Conservation (phyloP, 345 rosid species). For the Populus davidiana region DNA sequence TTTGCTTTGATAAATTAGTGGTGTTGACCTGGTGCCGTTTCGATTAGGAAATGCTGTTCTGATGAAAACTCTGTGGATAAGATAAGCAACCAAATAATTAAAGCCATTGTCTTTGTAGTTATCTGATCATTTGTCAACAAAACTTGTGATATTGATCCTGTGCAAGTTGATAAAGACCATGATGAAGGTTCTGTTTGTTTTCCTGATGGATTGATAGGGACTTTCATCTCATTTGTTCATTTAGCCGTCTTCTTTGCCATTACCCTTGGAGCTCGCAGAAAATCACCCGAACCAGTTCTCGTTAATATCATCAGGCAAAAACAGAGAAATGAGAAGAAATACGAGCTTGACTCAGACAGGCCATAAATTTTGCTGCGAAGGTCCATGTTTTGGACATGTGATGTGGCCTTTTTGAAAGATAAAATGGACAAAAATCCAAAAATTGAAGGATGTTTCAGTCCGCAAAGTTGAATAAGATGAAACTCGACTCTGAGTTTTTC, state of each 20-base stretch:
- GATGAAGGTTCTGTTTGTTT: not conserved
- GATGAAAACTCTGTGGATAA: not conserved
- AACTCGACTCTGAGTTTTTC: not conserved
- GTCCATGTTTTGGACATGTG: not conserved
- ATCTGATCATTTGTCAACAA: not conserved
- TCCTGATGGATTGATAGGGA: not conserved
- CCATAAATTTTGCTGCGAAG: not conserved
- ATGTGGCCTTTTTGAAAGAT: not conserved
- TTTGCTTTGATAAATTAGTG: not conserved
- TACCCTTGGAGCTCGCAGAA: not conserved
- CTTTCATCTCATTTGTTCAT: not conserved
- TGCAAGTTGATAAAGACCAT: not conserved
- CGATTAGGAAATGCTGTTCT: not conserved
- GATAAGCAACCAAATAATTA: not conserved
- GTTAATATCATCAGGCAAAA: not conserved
- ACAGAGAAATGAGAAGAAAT: too few relatives aligned
- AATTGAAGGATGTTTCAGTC: not conserved
- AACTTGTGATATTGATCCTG: too few relatives aligned
- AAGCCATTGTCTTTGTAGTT: not conserved
- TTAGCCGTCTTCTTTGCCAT: not conserved
- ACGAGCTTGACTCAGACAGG: not conserved
- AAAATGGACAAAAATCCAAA: not conserved
- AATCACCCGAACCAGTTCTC: not conserved
- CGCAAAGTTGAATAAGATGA: not conserved
- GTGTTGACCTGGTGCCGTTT: not conserved